A percentile compares a stretch with the other conserved stretches of the same genome.
Evolutionary conservation across 805 yeast species (phyloP).

Genomic region (Saturnispora dispora): DNA sequence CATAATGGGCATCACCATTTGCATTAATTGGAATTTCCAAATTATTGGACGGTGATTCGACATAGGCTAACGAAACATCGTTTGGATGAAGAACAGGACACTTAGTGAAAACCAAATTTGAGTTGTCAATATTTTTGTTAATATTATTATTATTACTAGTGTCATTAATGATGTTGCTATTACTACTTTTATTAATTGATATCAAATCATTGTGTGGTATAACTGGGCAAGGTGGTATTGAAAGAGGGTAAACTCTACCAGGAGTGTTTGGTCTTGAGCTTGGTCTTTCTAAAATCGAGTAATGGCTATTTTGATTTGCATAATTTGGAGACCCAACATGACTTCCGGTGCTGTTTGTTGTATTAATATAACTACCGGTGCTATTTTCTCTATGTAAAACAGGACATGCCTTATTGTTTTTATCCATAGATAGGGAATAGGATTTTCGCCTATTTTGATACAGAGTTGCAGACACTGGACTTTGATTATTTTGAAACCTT

Average conservation of each 20-base stretch:
- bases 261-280: neutral
- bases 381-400: neutral
- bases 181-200: neutral
- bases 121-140: neutral
- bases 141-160: neutral
- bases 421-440: neutral
- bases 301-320: neutral
- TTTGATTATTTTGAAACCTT: neutral
- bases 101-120: slow-evolving; percentile 14
- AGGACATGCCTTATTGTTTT: slow-evolving; percentile 2
- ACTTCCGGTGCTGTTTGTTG: neutral
- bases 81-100: slow-evolving; percentile 24
- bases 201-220: neutral
- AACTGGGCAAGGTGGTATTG: neutral
- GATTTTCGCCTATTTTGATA: neutral
- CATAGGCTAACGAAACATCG: slow-evolving; percentile 10
- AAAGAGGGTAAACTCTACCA: neutral
- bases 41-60: neutral
- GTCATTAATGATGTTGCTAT: neutral
- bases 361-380: neutral
- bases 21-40: slow-evolving; percentile 2
- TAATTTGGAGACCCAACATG: neutral
- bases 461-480: neutral
- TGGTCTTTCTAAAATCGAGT: neutral
- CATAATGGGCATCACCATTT: neutral